Evolutionary conservation across 345 rosid genomes (phyloP), one percentile per base, ranked within the genome.

Genomic region (Raphanus raphanistrum): DNA sequence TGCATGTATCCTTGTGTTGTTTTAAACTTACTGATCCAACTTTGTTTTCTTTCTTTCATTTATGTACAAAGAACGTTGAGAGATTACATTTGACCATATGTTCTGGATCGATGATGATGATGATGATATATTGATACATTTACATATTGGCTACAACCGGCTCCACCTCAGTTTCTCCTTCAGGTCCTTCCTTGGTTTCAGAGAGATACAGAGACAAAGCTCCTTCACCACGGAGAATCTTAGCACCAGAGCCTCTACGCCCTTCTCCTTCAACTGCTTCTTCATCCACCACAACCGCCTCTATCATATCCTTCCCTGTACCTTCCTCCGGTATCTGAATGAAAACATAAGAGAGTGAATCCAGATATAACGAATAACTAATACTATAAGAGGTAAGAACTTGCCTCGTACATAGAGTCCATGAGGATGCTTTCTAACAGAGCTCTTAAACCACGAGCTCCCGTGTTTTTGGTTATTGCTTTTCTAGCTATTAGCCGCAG

Each of bases 341-440:
- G 15, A 61, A 27, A 21, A 21, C 21, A 21, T 21, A 21, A 21
- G 21, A 21, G 21, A 21, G 21, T 21, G 21, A 21, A 21, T 21
- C 21, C 21, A 21, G 21, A 21, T 21, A 21, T 21, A 21, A 21
- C 21, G 21, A 21, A 21, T 21, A 21, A 21, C 21, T 21, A 21
- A 21, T 21, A 21, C 21, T 21, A 21, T 21, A 21, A 21, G 21
- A 21, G 21, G 55, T 48, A 48, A 57, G 17, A n/a, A 31, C 43
- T 10, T 85, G 93, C 99, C 98, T 96, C 99, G 43, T 93, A 93
- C 99, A 96, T 96, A 70, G 99, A 85, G 60, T 93, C 99, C 98
- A 93, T 88, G 84, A 96, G 88, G 71, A 91, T 89, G 74, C 71
- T 93, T 84, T 96, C 99, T 69, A 96, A 77, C 66, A 96, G 84